These are phyloP conservation scores for Carnegiea gigantea DNA, from an alignment of 179 eudicot species.

Conservation along the genomic window DNA sequence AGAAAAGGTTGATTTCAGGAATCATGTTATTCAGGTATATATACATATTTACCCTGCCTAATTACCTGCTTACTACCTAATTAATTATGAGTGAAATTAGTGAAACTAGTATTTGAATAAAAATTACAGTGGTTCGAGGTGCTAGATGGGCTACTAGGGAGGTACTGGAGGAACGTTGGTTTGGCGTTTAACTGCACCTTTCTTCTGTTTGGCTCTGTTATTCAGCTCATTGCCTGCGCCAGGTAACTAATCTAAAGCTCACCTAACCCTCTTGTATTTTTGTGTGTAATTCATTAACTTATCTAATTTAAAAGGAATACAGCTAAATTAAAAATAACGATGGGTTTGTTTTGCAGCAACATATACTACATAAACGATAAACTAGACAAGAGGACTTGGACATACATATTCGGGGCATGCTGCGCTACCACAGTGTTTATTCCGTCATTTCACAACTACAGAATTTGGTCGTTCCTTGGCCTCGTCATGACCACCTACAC, in stretches of 20 bases:
- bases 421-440: conserved; percentile 53
- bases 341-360: conserved; percentile 31
- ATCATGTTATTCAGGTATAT: conserved; percentile 52
- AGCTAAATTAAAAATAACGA: not conserved
- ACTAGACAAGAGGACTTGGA: conserved; percentile 53
- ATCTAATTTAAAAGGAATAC: not conserved
- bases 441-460: conserved; percentile 49
- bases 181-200: conserved; percentile 53
- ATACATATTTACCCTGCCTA: not conserved
- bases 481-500: conserved; percentile 50
- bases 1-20: conserved; percentile 49
- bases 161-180: conserved; percentile 46
- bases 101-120: not conserved
- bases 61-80: not conserved
- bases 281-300: not conserved
- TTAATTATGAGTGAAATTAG: not conserved
- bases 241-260: conserved; percentile 27
- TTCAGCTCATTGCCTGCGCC: conserved; percentile 54
- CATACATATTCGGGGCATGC: conserved; percentile 53
- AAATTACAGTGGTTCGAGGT: conserved; percentile 48
- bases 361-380: conserved; percentile 51
- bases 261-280: not conserved
- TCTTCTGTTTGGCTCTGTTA: conserved; percentile 53
- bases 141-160: conserved; percentile 48
- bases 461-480: conserved; percentile 52